Conservation (phyloP, 768 basidiomycete species). For the Kwoniella sp. region DNA sequence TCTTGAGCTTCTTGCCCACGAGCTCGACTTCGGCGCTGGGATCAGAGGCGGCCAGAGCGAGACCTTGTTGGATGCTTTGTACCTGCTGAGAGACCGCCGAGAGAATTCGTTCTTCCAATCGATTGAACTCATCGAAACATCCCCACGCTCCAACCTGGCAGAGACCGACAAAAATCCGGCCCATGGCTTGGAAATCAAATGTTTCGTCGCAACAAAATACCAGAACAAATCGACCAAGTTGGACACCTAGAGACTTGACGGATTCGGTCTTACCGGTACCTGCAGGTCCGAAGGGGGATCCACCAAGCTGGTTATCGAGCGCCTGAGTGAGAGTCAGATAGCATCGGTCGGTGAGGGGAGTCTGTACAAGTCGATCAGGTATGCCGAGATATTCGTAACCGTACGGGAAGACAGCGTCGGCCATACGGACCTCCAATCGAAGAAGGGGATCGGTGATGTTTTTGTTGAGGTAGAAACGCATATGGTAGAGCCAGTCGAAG, state of each 20-base stretch:
- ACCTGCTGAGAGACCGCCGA: slow-evolving; percentile 99
- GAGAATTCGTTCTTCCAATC: slow-evolving; percentile 94
- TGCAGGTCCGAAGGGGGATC: slow-evolving; percentile 96
- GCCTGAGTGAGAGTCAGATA: slow-evolving; percentile 97
- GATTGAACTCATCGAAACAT: slow-evolving; percentile 64
- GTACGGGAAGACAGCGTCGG: slow-evolving; percentile 90
- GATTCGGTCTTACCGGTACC: slow-evolving; percentile 99
- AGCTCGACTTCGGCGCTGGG: slow-evolving; percentile 90
- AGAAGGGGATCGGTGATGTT: slow-evolving; percentile 74
- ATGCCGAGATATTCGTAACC: slow-evolving; percentile 99
- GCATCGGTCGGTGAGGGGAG: slow-evolving; percentile 93
- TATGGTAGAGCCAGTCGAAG: slow-evolving; percentile 95
- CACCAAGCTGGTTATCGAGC: slow-evolving; percentile 89
- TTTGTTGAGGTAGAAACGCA: slow-evolving; percentile 92
- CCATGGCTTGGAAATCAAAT: slow-evolving; percentile 99
- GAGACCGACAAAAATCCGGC: slow-evolving; percentile 95
- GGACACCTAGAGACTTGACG: slow-evolving; percentile 96
- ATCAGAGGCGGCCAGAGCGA: slow-evolving; percentile 78
- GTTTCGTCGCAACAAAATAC: slow-evolving; percentile 99
- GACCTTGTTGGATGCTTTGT: slow-evolving; percentile 94
- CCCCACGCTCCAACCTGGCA: slow-evolving; percentile 99
- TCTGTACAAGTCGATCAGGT: slow-evolving; percentile 94
- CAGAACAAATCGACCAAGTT: slow-evolving; percentile 96
- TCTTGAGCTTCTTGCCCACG: slow-evolving; percentile 87
- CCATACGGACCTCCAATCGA: slow-evolving; percentile 75